Percentiles rank a stretch among this genome's conserved stretches.
These are phyloP conservation scores for Rhizopogon sp. DNA, from an alignment of 768 basidiomycete species.

Conservation along the genomic window DNA sequence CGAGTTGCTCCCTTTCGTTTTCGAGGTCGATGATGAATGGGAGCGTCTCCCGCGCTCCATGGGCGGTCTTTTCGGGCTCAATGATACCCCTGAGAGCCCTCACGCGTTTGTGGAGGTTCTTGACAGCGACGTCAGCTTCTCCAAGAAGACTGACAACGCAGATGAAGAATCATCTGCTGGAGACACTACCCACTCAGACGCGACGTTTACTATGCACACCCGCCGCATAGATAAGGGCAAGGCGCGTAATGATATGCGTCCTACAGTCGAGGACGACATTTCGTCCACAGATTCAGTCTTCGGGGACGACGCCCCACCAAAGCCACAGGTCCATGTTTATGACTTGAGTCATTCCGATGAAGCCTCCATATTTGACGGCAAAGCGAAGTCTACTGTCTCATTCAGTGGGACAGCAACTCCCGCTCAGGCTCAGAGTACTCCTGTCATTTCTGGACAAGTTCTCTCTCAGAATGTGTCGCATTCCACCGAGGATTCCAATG, in stretches of 20 bases:
- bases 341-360: constrained; percentile 28
- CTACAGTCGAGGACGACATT: constrained; percentile 27
- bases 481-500: constrained; percentile 7
- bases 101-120: constrained; percentile 66
- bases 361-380: constrained; percentile 16
- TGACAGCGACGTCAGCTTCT: constrained; percentile 33
- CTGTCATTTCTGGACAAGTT: constrained; percentile 25
- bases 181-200: constrained; percentile 23
- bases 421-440: constrained; percentile 36
- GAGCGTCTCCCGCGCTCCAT: constrained; percentile 44
- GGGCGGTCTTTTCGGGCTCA: constrained; percentile 35
- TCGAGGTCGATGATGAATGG: constrained; percentile 60
- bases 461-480: constrained; percentile 11
- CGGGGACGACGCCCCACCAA: constrained; percentile 38
- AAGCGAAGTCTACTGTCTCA: constrained; percentile 12
- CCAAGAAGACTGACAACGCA: constrained; percentile 23
- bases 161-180: constrained; percentile 28
- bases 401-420: constrained; percentile 21
- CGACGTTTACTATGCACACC: constrained; percentile 11
- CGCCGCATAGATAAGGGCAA: constrained; percentile 46
- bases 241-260: constrained; percentile 12
- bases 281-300: constrained; percentile 40
- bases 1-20: constrained; percentile 39
- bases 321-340: constrained; percentile 60
- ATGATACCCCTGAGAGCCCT: constrained; percentile 34